Evolutionary conservation across 352 stramenopile species (phyloP), one percentile per base, ranked within the genome.

Genomic region (Globisporangium recalcitrans): DNA sequence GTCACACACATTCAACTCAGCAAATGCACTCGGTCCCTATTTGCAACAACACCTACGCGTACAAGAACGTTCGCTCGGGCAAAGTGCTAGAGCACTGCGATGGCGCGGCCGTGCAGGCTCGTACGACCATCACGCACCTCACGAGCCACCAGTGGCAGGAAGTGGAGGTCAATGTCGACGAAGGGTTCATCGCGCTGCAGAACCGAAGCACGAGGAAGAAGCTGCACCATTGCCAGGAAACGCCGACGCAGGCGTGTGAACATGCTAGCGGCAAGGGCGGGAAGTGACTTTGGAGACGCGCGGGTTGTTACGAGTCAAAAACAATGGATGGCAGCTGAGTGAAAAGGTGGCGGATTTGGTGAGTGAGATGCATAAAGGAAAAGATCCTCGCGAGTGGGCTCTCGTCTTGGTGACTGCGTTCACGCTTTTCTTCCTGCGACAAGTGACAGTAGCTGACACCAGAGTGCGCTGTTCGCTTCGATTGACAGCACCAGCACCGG

Each of bases 101-200:
- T 1, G 49, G n/a, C 2, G 49, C 24, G 6, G 32, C 49, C 9
- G 26, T 40, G 13, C 49, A 55, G 27, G 27, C 49, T 0, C 16
- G 26, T 7, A 38, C 49, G 19, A n/a, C 16, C 2, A 21, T 24
- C 6, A 26, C 49, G 16, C 49, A 55, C 27, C 16, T 55, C 14
- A 16, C 27, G 6, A 55, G 49, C 16, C 49, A 40, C 16, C 49
- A 55, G 27, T 55, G 49, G 49, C 32, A 55, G 49, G 49, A 55
- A 13, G 14, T 55, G 14, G 16, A 14, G 13, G 8, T 55, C 5
- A 9, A 2, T 5, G 16, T 13, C 6, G 49, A 4, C 11, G 27
- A 3, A 7, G 26, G 7, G 24, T 26, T 54, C 26, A n/a, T 54
- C 3, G 24, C 26, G n/a, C 42, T 60, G 19, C 21, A 62, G 38